phyloP scores from a whole-genome alignment of 2,329 filamentous ascomycete genomes.

The Aspergillus caelatus region DNA sequence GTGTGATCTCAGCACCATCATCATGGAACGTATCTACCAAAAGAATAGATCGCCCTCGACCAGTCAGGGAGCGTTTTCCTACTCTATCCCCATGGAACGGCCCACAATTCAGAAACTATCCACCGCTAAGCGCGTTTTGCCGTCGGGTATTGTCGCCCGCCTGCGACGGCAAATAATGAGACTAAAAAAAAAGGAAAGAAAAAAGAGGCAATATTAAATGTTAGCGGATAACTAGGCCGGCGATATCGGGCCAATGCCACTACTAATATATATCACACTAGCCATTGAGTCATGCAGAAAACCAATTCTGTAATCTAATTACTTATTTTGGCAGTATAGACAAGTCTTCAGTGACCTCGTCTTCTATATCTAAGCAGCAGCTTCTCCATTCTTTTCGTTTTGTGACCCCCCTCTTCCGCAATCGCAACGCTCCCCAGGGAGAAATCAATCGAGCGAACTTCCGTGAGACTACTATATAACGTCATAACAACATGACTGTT shows the following conservation, averaged over 20 bases:
- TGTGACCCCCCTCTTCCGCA: not conserved
- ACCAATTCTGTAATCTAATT: slow-evolving; percentile 12
- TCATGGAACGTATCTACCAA: slow-evolving; percentile 1
- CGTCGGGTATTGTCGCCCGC: slow-evolving; percentile 14
- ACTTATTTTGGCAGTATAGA: slow-evolving; percentile 5
- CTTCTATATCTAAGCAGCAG: slow-evolving; percentile 7
- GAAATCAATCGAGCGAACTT: not conserved
- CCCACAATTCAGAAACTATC: slow-evolving; percentile 13
- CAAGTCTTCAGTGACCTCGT: not conserved
- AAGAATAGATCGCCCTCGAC: slow-evolving; percentile 3
- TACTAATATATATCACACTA: slow-evolving; percentile 11
- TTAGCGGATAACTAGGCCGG: slow-evolving; percentile 13
- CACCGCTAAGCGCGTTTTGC: slow-evolving; percentile 20
- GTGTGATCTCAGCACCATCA: not conserved
- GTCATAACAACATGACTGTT: slow-evolving; percentile 30
- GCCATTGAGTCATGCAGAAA: slow-evolving; percentile 12
- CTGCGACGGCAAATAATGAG: slow-evolving; percentile 10
- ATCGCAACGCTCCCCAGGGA: not conserved
- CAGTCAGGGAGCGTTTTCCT: slow-evolving; percentile 5
- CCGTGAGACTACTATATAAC: not conserved
- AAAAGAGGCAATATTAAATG: slow-evolving; percentile 13
- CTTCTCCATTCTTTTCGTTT: slow-evolving; percentile 17
- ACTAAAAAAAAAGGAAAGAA: slow-evolving; percentile 5
- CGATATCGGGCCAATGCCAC: slow-evolving; percentile 33
- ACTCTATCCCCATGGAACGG: slow-evolving; percentile 8